These are phyloP conservation scores for Entomortierella parvispora DNA, from an alignment of 192 early-diverging fungal species.

Conservation along the genomic window DNA sequence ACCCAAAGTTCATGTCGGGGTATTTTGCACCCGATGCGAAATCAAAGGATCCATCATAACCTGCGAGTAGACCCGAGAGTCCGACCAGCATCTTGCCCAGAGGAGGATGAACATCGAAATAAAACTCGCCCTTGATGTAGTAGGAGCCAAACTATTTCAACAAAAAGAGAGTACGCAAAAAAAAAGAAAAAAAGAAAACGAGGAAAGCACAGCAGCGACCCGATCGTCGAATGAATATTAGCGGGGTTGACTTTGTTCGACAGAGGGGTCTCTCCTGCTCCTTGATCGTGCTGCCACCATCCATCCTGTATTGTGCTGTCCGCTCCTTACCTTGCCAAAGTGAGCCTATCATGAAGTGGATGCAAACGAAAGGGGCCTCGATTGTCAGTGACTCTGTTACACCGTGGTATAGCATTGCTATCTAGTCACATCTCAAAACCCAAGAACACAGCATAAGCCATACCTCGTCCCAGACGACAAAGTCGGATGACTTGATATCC, in stretches of 20 bases:
- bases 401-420: too few species aligned
- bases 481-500: conserved; percentile 65
- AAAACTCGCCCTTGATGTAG: conserved; percentile 94
- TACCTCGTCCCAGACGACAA: conserved; percentile 84
- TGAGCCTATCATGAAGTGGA: conserved; percentile 60
- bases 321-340: conserved; percentile 66
- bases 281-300: background rate
- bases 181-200: background rate
- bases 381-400: too few species aligned
- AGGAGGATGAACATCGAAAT: conserved; percentile 98
- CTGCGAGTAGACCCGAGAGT: conserved; percentile 81
- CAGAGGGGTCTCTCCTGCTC: background rate
- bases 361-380: background rate
- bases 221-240: background rate
- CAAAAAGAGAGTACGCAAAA: too few species aligned
- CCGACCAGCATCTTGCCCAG: conserved; percentile 97
- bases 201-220: background rate
- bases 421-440: too few species aligned
- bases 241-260: background rate
- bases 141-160: conserved; percentile 86
- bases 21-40: conserved; percentile 86
- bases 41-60: conserved; percentile 87
- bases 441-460: background rate
- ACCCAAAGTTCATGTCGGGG: conserved; percentile 84
- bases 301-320: background rate